Conservation (phyloP, 805 yeast genomes). For the Candida alai region DNA sequence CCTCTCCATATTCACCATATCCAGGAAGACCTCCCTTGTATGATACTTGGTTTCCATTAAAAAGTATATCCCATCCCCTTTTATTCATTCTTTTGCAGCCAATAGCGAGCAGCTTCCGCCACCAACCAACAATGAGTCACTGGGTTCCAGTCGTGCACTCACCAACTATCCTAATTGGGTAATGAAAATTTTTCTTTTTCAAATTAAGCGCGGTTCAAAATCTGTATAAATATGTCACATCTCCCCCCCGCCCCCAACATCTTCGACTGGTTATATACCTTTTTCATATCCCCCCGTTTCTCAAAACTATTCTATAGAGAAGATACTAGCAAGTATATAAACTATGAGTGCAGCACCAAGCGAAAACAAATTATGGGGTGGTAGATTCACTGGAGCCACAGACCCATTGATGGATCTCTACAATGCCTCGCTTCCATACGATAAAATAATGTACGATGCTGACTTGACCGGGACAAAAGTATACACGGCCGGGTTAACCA, state of each 20-base stretch:
- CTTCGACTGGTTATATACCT: neutral
- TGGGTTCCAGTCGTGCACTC: too few relatives aligned
- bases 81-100: too few relatives aligned
- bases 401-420: slow-evolving; percentile 97
- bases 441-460: slow-evolving; percentile 89
- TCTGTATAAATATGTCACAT: neutral
- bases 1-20: too few relatives aligned
- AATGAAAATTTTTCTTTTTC: slow-evolving; percentile 4
- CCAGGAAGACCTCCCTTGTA: too few relatives aligned
- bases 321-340: too few relatives aligned
- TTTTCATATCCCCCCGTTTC: neutral
- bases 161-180: slow-evolving; percentile 3
- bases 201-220: slow-evolving; percentile 5
- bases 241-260: neutral
- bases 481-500: slow-evolving; percentile 81
- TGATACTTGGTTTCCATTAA: too few relatives aligned
- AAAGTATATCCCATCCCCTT: too few relatives aligned
- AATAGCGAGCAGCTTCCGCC: too few relatives aligned
- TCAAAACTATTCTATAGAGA: neutral
- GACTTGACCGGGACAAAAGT: slow-evolving; percentile 93
- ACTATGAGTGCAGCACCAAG: slow-evolving; percentile 41
- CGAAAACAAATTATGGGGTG: slow-evolving; percentile 92
- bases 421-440: slow-evolving; percentile 96
- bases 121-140: too few relatives aligned
- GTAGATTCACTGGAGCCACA: slow-evolving; percentile 93